Conservation (phyloP, 2,329 filamentous ascomycete species). For the Colletotrichum melonis region DNA sequence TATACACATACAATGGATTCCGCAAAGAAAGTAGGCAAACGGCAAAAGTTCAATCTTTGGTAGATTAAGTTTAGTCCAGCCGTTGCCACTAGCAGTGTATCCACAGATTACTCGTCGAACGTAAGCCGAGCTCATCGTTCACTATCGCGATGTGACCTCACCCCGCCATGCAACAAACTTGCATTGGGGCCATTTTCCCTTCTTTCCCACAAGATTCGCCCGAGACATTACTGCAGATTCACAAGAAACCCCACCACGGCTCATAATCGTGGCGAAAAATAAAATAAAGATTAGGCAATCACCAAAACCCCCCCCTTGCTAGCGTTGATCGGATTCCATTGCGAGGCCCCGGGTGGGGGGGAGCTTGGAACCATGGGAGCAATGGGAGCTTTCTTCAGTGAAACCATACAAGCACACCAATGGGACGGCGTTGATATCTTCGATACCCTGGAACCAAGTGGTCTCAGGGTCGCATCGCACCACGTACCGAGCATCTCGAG, state of each 20-base stretch:
- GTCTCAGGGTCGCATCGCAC: slow-evolving; percentile 28
- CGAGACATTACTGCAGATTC: neutral
- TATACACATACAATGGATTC: too few relatives aligned
- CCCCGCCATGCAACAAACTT: neutral
- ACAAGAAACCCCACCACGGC: neutral
- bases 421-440: neutral
- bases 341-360: neutral
- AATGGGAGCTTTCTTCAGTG: neutral
- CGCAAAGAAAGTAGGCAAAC: too few relatives aligned
- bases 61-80: neutral
- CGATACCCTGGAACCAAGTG: neutral
- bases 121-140: neutral
- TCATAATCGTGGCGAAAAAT: slow-evolving; percentile 15
- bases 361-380: too few relatives aligned
- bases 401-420: slow-evolving; percentile 11
- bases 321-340: slow-evolving; percentile 8
- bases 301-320: slow-evolving; percentile 1
- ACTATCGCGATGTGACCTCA: neutral
- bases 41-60: too few relatives aligned
- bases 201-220: neutral
- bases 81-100: neutral
- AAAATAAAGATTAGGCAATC: too few relatives aligned
- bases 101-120: neutral
- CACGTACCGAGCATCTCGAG: slow-evolving; percentile 28
- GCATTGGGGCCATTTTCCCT: neutral